Percentiles rank a stretch among this genome's conserved stretches.
These are phyloP conservation scores for Rhododendron molle DNA, from an alignment of 148 eudicot genomes.

Conservation along the genomic window DNA sequence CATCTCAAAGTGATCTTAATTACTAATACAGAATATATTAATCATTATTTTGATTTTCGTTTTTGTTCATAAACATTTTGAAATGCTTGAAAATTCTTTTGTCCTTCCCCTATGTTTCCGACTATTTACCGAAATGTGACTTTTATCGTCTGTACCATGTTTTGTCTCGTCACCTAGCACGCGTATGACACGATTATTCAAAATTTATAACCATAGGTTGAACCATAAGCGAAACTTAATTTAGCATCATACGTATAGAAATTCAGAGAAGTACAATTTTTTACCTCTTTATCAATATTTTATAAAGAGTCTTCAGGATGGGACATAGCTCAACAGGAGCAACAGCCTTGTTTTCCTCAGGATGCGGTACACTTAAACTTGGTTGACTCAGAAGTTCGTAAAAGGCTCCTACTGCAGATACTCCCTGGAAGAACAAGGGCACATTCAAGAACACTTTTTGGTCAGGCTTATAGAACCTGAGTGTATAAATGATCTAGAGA, in stretches of 20 bases:
- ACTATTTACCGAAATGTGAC: not conserved
- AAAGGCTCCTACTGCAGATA: constrained; percentile 89
- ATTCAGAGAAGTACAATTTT: not conserved
- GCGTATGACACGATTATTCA: not conserved
- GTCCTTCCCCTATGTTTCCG: not conserved
- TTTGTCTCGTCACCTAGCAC: not conserved
- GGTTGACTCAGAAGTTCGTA: constrained; percentile 84
- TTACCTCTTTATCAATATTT: constrained; percentile 73
- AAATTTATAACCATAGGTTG: not conserved
- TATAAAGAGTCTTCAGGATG: constrained; percentile 72
- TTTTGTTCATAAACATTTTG: not conserved
- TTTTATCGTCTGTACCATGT: not conserved
- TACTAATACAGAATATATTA: not conserved
- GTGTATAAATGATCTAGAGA: not conserved
- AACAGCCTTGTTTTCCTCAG: constrained; percentile 73
- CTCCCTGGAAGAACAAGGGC: constrained; percentile 47
- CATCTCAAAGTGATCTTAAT: not conserved
- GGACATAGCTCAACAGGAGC: constrained; percentile 94
- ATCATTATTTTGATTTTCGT: not conserved
- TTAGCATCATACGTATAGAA: not conserved
- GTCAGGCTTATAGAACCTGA: not conserved
- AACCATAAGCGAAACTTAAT: not conserved
- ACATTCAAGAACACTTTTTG: not conserved
- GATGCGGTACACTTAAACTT: constrained; percentile 67
- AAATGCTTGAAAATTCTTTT: not conserved